Conservation (phyloP, 2,329 filamentous ascomycete species). For the Cadophora sp. region DNA sequence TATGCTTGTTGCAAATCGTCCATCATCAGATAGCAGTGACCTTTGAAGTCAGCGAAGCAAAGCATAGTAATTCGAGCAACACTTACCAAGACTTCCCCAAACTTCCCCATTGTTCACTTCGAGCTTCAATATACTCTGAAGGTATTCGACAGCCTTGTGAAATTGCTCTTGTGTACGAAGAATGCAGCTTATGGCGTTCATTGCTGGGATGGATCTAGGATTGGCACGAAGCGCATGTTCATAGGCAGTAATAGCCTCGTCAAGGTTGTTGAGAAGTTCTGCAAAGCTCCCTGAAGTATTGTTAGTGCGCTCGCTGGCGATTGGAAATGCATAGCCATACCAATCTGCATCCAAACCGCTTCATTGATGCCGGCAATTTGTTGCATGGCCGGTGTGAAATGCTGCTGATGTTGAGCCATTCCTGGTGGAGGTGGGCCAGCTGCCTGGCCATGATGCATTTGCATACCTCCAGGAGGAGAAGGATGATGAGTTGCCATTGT, state of each 20-base stretch:
- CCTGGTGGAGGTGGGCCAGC: constrained; percentile 40
- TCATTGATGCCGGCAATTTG: constrained; percentile 84
- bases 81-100: constrained; percentile 90
- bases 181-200: constrained; percentile 94
- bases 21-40: constrained; percentile 99
- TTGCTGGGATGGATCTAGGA: constrained; percentile 84
- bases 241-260: constrained; percentile 89
- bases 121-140: constrained; percentile 88
- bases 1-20: constrained; percentile 97
- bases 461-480: constrained; percentile 63
- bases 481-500: constrained; percentile 45
- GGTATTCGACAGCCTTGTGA: constrained; percentile 89
- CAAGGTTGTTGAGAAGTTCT: constrained; percentile 85
- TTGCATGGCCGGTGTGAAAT: constrained; percentile 60
- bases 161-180: constrained; percentile 93
- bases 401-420: constrained; percentile 38
- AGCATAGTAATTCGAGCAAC: neutral
- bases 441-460: constrained; percentile 45
- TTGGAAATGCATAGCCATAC: constrained; percentile 57
- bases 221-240: constrained; percentile 90
- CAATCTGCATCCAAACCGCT: constrained; percentile 89
- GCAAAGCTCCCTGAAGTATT: constrained; percentile 73
- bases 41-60: constrained; percentile 51
- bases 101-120: constrained; percentile 91
- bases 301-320: constrained; percentile 15